Evolutionary conservation across 2,329 filamentous ascomycete species (phyloP).

Genomic region (Fusarium tjaetaba): DNA sequence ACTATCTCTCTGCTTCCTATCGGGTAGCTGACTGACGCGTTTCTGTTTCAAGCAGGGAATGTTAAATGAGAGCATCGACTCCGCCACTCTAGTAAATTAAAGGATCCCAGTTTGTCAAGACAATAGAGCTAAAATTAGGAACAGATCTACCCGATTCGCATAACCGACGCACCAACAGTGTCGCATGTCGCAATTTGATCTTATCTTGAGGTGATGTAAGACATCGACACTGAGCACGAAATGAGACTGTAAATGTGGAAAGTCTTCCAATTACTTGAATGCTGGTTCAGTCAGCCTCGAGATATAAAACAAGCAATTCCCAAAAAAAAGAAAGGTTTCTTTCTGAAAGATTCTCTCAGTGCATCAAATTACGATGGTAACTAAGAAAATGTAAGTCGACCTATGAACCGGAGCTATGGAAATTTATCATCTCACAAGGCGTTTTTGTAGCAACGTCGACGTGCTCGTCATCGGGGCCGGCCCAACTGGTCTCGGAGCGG

Average conservation of each 20-base stretch:
- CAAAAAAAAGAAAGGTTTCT: no score
- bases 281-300: no score
- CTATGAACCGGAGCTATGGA: accelerated
- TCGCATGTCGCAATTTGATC: background rate
- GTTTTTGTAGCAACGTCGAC: constrained; percentile 72
- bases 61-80: background rate
- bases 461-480: constrained; percentile 98
- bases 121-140: background rate
- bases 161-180: accelerated
- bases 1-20: background rate
- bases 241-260: no score
- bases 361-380: background rate
- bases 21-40: background rate
- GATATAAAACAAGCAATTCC: background rate
- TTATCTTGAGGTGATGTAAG: background rate
- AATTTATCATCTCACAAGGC: background rate
- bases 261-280: no score
- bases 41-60: background rate
- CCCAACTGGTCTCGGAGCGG: constrained; percentile 95
- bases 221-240: no score
- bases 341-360: background rate
- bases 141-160: background rate
- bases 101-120: background rate
- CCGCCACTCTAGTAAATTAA: background rate
- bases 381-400: background rate